These are phyloP conservation scores for Dipodascus geniculatus DNA, from an alignment of 805 yeast genomes.

Conservation along the genomic window DNA sequence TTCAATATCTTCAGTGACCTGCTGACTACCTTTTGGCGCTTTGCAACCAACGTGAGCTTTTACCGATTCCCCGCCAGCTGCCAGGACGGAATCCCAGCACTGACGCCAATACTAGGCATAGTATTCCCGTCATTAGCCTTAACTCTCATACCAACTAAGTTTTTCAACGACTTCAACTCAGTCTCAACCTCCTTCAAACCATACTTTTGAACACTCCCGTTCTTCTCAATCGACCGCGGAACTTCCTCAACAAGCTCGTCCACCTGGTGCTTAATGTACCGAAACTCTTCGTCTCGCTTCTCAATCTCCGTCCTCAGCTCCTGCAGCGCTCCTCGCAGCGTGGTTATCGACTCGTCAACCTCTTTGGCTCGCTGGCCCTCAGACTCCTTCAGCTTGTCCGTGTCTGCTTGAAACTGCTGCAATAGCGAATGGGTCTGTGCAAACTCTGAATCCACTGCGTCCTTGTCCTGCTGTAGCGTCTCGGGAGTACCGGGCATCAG, in stretches of 20 bases:
- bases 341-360: constrained; percentile 31
- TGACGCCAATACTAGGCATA: not conserved
- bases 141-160: constrained; percentile 26
- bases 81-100: constrained; percentile 36
- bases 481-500: constrained; percentile 76
- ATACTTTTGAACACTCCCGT: constrained; percentile 44
- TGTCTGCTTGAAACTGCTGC: constrained; percentile 61
- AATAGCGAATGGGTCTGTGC: constrained; percentile 62
- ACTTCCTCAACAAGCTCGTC: constrained; percentile 62
- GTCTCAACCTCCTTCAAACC: constrained; percentile 54
- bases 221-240: constrained; percentile 53
- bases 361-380: constrained; percentile 42
- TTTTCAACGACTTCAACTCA: constrained; percentile 56
- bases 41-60: no score
- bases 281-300: constrained; percentile 70
- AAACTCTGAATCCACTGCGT: constrained; percentile 72
- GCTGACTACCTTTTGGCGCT: no score
- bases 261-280: constrained; percentile 67
- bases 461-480: constrained; percentile 75
- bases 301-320: constrained; percentile 58
- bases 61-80: constrained; percentile 25
- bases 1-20: no score
- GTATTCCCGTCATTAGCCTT: constrained; percentile 6
- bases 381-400: constrained; percentile 47
- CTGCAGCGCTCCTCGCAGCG: constrained; percentile 51